A percentile compares a stretch with the other conserved stretches of the same genome.
Evolutionary conservation across 2,329 filamentous ascomycete genomes (phyloP).

Genomic region (Stagonosporopsis vannaccii): DNA sequence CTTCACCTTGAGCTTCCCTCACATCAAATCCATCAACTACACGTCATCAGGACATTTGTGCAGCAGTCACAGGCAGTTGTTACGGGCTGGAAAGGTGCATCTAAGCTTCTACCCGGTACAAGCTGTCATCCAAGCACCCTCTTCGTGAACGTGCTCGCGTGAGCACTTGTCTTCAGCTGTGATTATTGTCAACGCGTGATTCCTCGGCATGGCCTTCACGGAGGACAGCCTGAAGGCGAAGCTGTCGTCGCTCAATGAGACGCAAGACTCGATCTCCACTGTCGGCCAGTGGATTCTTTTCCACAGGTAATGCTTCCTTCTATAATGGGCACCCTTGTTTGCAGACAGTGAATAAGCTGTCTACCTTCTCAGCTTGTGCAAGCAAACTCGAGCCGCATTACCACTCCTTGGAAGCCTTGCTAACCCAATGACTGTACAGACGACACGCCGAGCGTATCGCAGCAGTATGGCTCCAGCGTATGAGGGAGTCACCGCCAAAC

Average conservation of each 20-base stretch:
- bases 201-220: conserved; percentile 80
- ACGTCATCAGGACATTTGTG: conserved; percentile 30
- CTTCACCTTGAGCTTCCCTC: conserved; percentile 24
- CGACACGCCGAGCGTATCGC: conserved; percentile 92
- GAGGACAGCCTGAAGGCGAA: conserved; percentile 96
- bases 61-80: conserved; percentile 17
- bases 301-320: conserved; percentile 72
- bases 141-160: conserved; percentile 31
- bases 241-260: conserved; percentile 94
- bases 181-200: conserved; percentile 33
- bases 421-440: conserved; percentile 58
- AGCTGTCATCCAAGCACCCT: conserved; percentile 2
- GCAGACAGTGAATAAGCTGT: conserved; percentile 9
- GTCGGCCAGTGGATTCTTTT: conserved; percentile 99
- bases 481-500: conserved; percentile 84
- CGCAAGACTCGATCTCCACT: conserved; percentile 94
- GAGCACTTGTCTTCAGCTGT: conserved; percentile 26
- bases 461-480: conserved; percentile 86
- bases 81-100: conserved; percentile 16
- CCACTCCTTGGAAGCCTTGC: conserved; percentile 8
- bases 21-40: conserved; percentile 23
- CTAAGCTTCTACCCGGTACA: conserved; percentile 2
- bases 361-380: not conserved
- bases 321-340: not conserved
- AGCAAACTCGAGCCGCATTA: not conserved